A percentile compares a stretch with the other conserved stretches of the same genome.
phyloP scores from a whole-genome alignment of 805 yeast species.

The Candida berthetii region DNA sequence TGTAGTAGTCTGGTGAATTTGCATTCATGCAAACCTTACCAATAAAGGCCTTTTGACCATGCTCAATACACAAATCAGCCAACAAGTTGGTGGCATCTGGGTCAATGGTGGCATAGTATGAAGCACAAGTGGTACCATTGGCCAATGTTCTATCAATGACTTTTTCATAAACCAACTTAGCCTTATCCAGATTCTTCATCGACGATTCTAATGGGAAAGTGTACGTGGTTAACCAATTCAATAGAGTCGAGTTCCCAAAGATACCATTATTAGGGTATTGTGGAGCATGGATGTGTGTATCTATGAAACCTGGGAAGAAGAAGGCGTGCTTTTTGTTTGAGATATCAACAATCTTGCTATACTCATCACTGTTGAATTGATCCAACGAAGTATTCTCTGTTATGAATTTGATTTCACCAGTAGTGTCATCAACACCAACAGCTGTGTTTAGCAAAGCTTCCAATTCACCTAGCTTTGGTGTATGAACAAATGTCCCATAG shows the following conservation, averaged over 20 bases:
- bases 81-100: conserved; percentile 66
- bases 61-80: conserved; percentile 58
- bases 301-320: conserved; percentile 78
- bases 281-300: conserved; percentile 82
- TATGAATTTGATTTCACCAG: conserved; percentile 25
- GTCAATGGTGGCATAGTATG: conserved; percentile 89
- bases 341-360: conserved; percentile 25
- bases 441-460: conserved; percentile 51
- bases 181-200: conserved; percentile 46
- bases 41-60: conserved; percentile 83
- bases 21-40: conserved; percentile 95
- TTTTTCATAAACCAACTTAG: conserved; percentile 54
- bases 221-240: conserved; percentile 84
- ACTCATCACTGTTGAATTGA: conserved; percentile 17
- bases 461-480: conserved; percentile 52
- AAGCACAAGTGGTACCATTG: conserved; percentile 88
- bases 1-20: conserved; percentile 68
- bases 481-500: conserved; percentile 69
- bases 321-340: conserved; percentile 40
- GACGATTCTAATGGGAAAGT: conserved; percentile 87
- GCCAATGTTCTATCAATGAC: conserved; percentile 65
- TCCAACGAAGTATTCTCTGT: conserved; percentile 20
- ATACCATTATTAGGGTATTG: conserved; percentile 80
- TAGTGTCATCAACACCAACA: conserved; percentile 57
- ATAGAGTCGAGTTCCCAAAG: conserved; percentile 75